Evolutionary conservation across 2,329 filamentous ascomycete species (phyloP).

Genomic region (Nemania diffusa): DNA sequence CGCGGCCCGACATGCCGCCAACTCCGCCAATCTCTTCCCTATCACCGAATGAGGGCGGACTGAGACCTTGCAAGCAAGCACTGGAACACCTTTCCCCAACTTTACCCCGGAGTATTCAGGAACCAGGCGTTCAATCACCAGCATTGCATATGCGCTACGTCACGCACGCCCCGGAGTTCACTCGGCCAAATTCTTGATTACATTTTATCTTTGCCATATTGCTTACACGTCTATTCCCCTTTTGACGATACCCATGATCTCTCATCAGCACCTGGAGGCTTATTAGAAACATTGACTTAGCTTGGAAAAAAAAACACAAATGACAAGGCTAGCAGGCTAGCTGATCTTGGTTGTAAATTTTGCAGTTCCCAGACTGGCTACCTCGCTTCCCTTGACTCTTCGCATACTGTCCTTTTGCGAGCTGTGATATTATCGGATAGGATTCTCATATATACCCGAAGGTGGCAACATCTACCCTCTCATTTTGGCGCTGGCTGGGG

Average conservation of each 20-base stretch:
- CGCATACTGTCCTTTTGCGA: conserved; percentile 1
- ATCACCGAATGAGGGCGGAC: conserved; percentile 27
- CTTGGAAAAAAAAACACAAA: conserved; percentile 12
- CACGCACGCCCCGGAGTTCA: conserved; percentile 33
- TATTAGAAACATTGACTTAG: conserved; percentile 21
- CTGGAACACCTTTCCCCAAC: conserved; percentile 31
- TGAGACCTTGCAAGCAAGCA: conserved; percentile 13
- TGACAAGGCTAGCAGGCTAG: conserved; percentile 32
- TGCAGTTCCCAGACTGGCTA: conserved; percentile 7
- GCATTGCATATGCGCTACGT: conserved; percentile 35
- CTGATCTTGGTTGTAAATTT: conserved; percentile 27
- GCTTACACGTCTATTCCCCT: conserved; percentile 27
- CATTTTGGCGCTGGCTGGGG: conserved; percentile 25
- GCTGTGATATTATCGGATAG: conserved; percentile 16
- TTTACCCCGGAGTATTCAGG: conserved; percentile 36
- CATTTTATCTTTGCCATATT: conserved; percentile 34
- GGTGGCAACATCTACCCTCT: conserved; percentile 34
- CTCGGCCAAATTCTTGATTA: conserved; percentile 38
- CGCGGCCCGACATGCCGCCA: conserved; percentile 42
- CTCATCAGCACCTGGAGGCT: conserved; percentile 13
- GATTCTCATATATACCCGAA: conserved; percentile 30
- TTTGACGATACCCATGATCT: conserved; percentile 24
- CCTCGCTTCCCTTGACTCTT: conserved; percentile 11
- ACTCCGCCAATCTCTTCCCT: conserved; percentile 31
- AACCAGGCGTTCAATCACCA: conserved; percentile 29